Base-by-base conservation (phyloP, 345 rosid species). In the Boechera stricta region DNA sequence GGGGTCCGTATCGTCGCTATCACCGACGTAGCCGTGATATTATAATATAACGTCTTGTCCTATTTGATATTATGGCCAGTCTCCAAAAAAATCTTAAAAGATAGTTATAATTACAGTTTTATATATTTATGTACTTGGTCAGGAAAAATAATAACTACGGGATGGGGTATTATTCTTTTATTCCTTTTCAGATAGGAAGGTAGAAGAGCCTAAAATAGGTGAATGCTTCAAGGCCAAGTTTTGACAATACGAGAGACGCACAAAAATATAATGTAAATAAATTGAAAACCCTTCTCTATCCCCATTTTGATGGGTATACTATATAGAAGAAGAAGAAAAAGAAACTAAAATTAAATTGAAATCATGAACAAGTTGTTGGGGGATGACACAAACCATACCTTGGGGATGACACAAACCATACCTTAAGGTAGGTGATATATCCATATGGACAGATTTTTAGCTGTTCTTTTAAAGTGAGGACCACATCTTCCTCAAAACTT, bases 371-470 rank as follows among this genome's bases (percentile, higher is more conserved):
- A 67, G 78, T 79, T 79, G 82, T 74, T 73, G 78, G 72, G 26
- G 58, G 70, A 42, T 73, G 78, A 79, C 78, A 79, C 74, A 73
- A 73, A 79, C 82, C 78, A 73, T 79, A 79, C 82, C 82, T 73
- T 75, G 72, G 26, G 58, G 70, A 42, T 73, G 78, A 79, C 78
- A 79, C 74, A 73, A 73, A 79, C 82, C 78, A 73, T 79, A 79
- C 82, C 82, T 73, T 75, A 79, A 79, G 78, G 74, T 79, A 67
- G 82, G 74, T 79, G 78, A 33, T 67, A 79, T 71, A 71, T 72
- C 77, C 81, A 42, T 61, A 79, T 79, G 75, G 59, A 73, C 57
- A 67, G 77, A 57, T 71, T 72, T 72, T 32, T 72, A 78, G 81
- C 69, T 72, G 15, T 72, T 78, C 73, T 53, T 78, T 13, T 67